Conservation (phyloP, 108 stramenopile genomes). For the Poteriospumella lacustris region DNA sequence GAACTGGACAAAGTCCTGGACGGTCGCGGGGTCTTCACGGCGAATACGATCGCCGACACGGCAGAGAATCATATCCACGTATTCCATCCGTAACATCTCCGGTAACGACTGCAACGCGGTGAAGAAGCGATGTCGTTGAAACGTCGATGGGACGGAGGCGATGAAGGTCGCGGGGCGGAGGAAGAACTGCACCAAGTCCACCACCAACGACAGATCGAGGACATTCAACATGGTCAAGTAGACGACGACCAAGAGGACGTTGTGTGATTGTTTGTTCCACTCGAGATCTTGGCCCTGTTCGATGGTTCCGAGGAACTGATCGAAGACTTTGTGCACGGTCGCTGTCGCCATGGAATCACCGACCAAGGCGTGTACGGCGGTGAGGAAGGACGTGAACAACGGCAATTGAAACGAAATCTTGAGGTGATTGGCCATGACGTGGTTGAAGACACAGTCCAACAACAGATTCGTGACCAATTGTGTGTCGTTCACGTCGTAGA, state of each 20-base stretch:
- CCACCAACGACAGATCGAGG: constrained; percentile 77
- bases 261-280: constrained; percentile 64
- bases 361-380: constrained; percentile 41
- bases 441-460: constrained; percentile 36
- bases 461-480: constrained; percentile 64
- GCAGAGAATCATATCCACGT: neutral
- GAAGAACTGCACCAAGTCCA: constrained; percentile 77
- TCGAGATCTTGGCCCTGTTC: constrained; percentile 14
- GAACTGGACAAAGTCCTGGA: too few relatives aligned
- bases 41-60: neutral
- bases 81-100: too few relatives aligned
- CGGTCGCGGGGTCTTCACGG: neutral
- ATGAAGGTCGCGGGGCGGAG: too few relatives aligned
- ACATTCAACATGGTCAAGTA: constrained; percentile 84
- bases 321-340: constrained; percentile 47
- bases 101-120: too few relatives aligned
- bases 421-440: neutral
- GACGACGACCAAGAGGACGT: constrained; percentile 73
- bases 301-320: constrained; percentile 38
- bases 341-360: constrained; percentile 69
- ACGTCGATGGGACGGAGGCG: too few relatives aligned
- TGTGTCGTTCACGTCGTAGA: constrained; percentile 73
- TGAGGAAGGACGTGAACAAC: constrained; percentile 39
- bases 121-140: too few relatives aligned
- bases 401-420: constrained; percentile 45